Percentiles rank a stretch among this genome's conserved stretches.
Evolutionary conservation across 202 grass and related monocot species (phyloP).

Genomic region (Carex arenaria): DNA sequence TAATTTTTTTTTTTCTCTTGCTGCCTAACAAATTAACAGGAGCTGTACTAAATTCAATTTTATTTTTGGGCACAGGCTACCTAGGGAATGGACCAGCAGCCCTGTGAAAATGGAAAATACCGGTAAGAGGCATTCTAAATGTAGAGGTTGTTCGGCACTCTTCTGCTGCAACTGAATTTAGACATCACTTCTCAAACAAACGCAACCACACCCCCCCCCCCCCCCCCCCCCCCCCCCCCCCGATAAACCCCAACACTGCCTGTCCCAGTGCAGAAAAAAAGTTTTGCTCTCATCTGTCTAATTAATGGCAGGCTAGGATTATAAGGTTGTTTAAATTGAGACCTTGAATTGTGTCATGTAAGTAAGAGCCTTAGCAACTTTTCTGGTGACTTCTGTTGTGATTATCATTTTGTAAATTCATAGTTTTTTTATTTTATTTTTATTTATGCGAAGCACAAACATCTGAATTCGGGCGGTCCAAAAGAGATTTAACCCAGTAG

Average conservation of each 20-base stretch:
- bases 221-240: no score
- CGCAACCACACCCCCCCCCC: no score
- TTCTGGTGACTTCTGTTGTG: background rate
- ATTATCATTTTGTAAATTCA: slow-evolving; percentile 13
- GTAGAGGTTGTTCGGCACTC: slow-evolving; percentile 38
- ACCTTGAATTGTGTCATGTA: background rate
- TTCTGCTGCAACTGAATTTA: slow-evolving; percentile 80
- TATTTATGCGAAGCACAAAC: background rate
- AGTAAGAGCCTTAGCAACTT: background rate
- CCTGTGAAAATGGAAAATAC: slow-evolving; percentile 29
- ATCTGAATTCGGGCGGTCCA: background rate
- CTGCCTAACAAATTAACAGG: background rate
- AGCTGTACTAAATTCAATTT: background rate
- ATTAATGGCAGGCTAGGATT: slow-evolving; percentile 9
- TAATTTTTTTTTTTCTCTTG: background rate
- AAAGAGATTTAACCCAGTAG: background rate
- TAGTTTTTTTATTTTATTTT: background rate
- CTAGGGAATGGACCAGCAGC: slow-evolving; percentile 29
- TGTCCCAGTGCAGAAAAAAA: background rate
- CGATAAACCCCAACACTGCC: background rate
- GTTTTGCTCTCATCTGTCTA: slow-evolving; percentile 10
- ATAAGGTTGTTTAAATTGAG: slow-evolving; percentile 14
- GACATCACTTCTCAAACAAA: background rate
- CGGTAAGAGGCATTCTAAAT: slow-evolving; percentile 13
- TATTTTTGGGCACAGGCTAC: slow-evolving; percentile 17